phyloP scores from a whole-genome alignment of 1,284 basidiomycete genomes.

The Thelephora terrestris region DNA sequence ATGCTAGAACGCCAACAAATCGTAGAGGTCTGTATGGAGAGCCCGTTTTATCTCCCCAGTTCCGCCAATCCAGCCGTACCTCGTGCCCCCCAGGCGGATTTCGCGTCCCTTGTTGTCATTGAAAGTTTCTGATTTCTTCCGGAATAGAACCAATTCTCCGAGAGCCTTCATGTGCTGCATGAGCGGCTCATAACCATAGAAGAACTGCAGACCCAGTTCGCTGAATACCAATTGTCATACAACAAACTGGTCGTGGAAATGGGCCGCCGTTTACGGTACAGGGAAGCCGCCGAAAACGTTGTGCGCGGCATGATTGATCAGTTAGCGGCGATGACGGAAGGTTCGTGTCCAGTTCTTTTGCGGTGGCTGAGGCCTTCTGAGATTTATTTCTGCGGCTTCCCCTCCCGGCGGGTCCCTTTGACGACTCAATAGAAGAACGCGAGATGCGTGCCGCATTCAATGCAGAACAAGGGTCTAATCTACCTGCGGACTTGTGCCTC shows the following conservation, averaged over 20 bases:
- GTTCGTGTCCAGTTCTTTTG: slow-evolving; percentile 25
- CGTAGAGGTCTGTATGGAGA: slow-evolving; percentile 41
- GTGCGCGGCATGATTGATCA: slow-evolving; percentile 54
- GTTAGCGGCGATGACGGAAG: slow-evolving; percentile 51
- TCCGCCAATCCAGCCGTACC: neutral
- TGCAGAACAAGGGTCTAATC: slow-evolving; percentile 52
- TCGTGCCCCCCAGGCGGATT: neutral
- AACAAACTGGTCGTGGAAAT: slow-evolving; percentile 64
- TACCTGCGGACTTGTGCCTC: slow-evolving; percentile 69
- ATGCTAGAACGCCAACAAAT: slow-evolving; percentile 60
- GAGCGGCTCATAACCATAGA: slow-evolving; percentile 49
- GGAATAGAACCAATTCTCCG: slow-evolving; percentile 38
- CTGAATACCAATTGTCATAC: slow-evolving; percentile 60
- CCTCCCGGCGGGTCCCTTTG: neutral
- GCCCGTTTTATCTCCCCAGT: neutral
- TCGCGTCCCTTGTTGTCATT: neutral
- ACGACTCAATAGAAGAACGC: slow-evolving; percentile 48
- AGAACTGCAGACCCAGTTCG: slow-evolving; percentile 52
- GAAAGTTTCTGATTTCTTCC: neutral
- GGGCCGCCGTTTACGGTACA: slow-evolving; percentile 53
- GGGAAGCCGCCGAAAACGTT: slow-evolving; percentile 52
- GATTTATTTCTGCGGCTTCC: neutral
- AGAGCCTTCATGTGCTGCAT: slow-evolving; percentile 44
- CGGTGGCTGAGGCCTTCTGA: neutral
- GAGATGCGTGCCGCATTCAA: slow-evolving; percentile 58